Evolutionary conservation across 176 grass and related monocot genomes (phyloP), one percentile per base, ranked within the genome.

Genomic region (Pontederia crassipes): DNA sequence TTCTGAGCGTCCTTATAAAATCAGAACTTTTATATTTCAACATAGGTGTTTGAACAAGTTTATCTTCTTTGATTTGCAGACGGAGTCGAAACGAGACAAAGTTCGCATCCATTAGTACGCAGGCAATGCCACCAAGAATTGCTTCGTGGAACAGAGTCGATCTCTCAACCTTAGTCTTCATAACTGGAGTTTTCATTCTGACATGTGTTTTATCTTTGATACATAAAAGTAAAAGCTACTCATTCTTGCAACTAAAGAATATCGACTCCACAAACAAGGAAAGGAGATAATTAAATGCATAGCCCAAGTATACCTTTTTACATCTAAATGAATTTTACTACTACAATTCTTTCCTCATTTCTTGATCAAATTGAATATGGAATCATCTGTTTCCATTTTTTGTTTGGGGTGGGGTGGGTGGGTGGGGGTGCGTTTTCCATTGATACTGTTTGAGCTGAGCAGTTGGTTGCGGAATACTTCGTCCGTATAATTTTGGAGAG

Each of bases 81-180:
- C 46, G 28, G 71, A 73, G 49, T 54, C 28, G 71, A 50, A 65
- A 18, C 26, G 55, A 55, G 28, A 46, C 72, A 8, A 46, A 53
- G 55, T 76, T 76, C 54, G 73, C 79, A 48, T 81, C 67, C 24
- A 26, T 72, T 47, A 76, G 64, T 58, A 15, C 72, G 8, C 72
- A 67, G 72, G 60, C 79, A 52, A 24, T 56, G 32, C 66, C 60
- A 14, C 46, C 67, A 54, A 61, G 46, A 53, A 62, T 12, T 12
- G 45, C 66, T 61, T 40, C 32, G 32, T 53, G 13, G 32, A 26
- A 2, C 18, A 52, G 49, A 64, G 52, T 24, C 12, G 28, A 71
- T 45, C 59, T 27, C 16, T 65, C 49, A 28, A n/a, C 54, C 13
- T n/a, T 12, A 11, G 20, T 72, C 14, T 76, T 67, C 29, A 53